Evolutionary conservation across 2,329 filamentous ascomycete species (phyloP), one percentile per base, ranked within the genome.

Genomic region (Exophiala bonariae): DNA sequence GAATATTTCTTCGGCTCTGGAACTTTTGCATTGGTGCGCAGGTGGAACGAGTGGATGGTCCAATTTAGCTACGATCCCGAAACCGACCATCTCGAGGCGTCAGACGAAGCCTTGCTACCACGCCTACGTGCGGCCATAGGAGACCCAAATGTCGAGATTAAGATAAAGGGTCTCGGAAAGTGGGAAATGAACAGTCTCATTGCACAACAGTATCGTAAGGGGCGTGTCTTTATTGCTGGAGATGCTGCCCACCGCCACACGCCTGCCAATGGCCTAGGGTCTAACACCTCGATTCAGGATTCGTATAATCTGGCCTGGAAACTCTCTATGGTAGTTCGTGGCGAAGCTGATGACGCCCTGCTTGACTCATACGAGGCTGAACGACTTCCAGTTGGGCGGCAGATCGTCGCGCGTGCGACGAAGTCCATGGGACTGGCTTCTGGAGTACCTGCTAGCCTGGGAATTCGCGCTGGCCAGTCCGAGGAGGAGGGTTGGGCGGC

Each of bases 291-390:
- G 4, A 63, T 85, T 47, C 80, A 83, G 56, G 81, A 85, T 51
- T 54, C 70, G 4, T 78, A 80, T 54, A 81, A 81, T 45, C 72
- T 81, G 33, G 78, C 78, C 4, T 82, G 78, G 79, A 82, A 82
- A 56, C 65, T 82, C 3, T 76, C 68, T 1, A 63, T 68, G 17
- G 67, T 80, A 1, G 59, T 80, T 2, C 68, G 62, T 11, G 72
- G 74, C 2, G 62, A 66, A 36, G 71, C 74, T 1, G 47, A 45
- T 0, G 66, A 71, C 0, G 63, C 59, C 1, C 53, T 80, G 5
- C 62, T 81, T 2, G 63, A 73, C 53, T 79, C 77, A 1, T 81
- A 81, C 42, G 71, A 76, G 1, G 53, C 68, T 2, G 78, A 81
- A 58, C 66, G 78, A 2, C 23, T 6, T 6, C 23, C 23, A 6